Base-by-base conservation (phyloP, 345 rosid genomes). In the Erucastrum elatum region DNA sequence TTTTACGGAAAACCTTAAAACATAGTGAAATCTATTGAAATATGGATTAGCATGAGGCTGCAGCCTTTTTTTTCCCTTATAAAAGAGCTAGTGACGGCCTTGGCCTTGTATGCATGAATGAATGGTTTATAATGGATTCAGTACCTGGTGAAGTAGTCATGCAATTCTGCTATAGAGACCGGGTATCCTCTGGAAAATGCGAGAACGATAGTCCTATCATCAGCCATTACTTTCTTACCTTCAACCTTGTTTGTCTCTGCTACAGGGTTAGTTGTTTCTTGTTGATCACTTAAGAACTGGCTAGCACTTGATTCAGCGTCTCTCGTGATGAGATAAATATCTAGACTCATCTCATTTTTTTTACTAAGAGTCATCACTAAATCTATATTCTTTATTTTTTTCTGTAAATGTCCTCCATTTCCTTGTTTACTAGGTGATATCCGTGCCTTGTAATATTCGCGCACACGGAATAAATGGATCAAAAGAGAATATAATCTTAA, bases 151-250 rank as follows among this genome's bases (percentile, higher is more conserved):
- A 92, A 86, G 83, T 81, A 87, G 13, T 74, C 86, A 35, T 72
- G 82, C 34, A 92, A 78, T 84, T 90, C 97, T 15, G 75, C 66
- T 55, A 87, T 87, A 0, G 87, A 72, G 64, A 89, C 80, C 1
- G 91, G 91, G 74, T 90, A 90, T 4, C 97, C 97, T 79, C 78
- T 89, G 0, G 97, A 92, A 75, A 92, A 92, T 0, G 96, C 89
- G 82, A 90, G 80, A 88, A 92, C 90, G 70, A 92, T 75, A 8
- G 94, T 87, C 84, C 92, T 82, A 4, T 79, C 84, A 27, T 86
- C 88, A 3, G 31, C 31, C 31, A 29, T 29, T 29, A 29, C 31
- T 29, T 29, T 29, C 0, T 64, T 46, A 11, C 26, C 74, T 15
- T 60, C 73, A 49, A 29, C 74, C 11, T 17, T 26, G 25, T 35